phyloP scores from a whole-genome alignment of 2,329 filamentous ascomycete genomes.

The Dothideomycetidae sp. region DNA sequence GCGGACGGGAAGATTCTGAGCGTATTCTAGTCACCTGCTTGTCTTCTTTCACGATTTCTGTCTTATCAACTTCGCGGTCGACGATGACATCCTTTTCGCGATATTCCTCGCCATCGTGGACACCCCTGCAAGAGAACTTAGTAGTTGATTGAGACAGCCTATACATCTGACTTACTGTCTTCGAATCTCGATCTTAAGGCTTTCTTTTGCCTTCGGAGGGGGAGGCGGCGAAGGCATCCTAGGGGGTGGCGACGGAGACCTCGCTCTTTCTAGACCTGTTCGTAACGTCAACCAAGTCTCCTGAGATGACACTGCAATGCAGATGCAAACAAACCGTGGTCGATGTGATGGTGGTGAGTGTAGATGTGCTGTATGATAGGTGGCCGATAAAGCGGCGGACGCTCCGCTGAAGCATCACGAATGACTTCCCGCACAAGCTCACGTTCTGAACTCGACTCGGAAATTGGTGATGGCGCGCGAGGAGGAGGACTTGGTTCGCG shows the following conservation, averaged over 20 bases:
- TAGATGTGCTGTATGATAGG: conserved; percentile 80
- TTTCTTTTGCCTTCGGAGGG: conserved; percentile 30
- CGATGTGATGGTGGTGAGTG: conserved; percentile 74
- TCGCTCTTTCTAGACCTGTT: conserved; percentile 32
- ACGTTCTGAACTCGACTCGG: conserved; percentile 8
- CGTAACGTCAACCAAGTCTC: neutral
- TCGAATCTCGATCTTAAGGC: conserved; percentile 42
- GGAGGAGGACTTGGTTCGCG: conserved; percentile 24
- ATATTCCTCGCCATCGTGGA: conserved; percentile 32
- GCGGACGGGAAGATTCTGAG: conserved; percentile 31
- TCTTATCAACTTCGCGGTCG: conserved; percentile 25
- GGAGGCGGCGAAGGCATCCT: conserved; percentile 22
- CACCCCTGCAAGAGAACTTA: conserved; percentile 22
- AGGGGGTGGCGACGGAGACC: conserved; percentile 35
- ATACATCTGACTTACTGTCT: conserved; percentile 30
- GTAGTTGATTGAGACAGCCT: conserved; percentile 1
- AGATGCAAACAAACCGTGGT: conserved; percentile 59
- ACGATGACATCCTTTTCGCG: conserved; percentile 56
- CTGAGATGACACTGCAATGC: no score
- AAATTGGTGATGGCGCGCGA: conserved; percentile 17
- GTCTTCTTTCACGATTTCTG: conserved; percentile 7
- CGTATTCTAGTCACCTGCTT: conserved; percentile 23
- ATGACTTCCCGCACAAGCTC: conserved; percentile 21
- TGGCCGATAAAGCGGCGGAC: conserved; percentile 44
- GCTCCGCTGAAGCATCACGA: conserved; percentile 38